Conservation (phyloP, 768 basidiomycete genomes). For the Calocera viscosa region DNA sequence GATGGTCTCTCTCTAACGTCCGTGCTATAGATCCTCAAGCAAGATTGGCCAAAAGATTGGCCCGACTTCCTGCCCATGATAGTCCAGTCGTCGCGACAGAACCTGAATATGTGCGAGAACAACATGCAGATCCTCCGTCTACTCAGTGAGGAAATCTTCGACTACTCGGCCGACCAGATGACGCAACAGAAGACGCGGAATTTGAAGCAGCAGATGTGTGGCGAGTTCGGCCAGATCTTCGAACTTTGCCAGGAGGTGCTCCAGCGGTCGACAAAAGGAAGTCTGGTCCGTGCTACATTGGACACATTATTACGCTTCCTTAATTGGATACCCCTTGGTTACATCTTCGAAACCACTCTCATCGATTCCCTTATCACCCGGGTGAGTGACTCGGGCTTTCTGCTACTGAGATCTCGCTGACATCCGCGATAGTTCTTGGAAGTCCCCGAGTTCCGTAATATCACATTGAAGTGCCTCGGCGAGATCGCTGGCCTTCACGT, state of each 20-base stretch:
- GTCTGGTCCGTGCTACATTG: slow-evolving; percentile 83
- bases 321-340: slow-evolving; percentile 98
- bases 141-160: slow-evolving; percentile 97
- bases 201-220: slow-evolving; percentile 95
- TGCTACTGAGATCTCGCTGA: background rate
- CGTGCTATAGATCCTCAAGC: slow-evolving; percentile 73
- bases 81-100: slow-evolving; percentile 92
- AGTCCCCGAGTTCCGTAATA: slow-evolving; percentile 90
- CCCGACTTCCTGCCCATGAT: slow-evolving; percentile 94
- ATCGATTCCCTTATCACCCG: slow-evolving; percentile 86
- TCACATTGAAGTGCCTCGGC: slow-evolving; percentile 90
- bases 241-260: slow-evolving; percentile 92
- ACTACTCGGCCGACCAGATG: slow-evolving; percentile 97
- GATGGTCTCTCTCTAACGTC: background rate
- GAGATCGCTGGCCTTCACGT: slow-evolving; percentile 93
- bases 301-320: slow-evolving; percentile 91
- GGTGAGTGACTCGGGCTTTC: slow-evolving; percentile 39
- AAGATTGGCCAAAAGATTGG: slow-evolving; percentile 99
- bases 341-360: slow-evolving; percentile 95
- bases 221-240: slow-evolving; percentile 95
- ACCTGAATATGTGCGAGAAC: slow-evolving; percentile 94
- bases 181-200: slow-evolving; percentile 95
- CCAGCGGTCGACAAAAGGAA: slow-evolving; percentile 92
- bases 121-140: slow-evolving; percentile 98
- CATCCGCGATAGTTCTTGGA: slow-evolving; percentile 66